A percentile compares a stretch with the other conserved stretches of the same genome.
Evolutionary conservation across 2,329 filamentous ascomycete genomes (phyloP).

Genomic region (Trichoderma semiorbis): DNA sequence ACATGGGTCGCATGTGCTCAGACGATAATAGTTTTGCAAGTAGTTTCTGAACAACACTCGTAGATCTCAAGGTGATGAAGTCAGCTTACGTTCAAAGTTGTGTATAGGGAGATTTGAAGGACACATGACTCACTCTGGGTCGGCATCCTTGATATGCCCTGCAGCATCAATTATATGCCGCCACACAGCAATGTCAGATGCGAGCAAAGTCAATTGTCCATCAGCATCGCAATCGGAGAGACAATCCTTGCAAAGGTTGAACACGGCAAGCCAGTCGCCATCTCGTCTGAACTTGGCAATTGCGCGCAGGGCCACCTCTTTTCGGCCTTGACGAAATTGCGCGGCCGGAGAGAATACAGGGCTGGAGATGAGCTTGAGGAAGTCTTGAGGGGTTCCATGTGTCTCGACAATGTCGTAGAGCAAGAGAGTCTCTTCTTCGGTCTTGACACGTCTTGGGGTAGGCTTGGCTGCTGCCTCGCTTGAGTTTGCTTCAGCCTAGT

Average conservation of each 20-base stretch:
- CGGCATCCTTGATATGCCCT: conserved; percentile 29
- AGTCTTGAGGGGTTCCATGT: conserved; percentile 42
- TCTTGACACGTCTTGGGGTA: conserved; percentile 35
- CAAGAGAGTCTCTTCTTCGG: conserved; percentile 50
- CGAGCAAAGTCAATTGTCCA: conserved; percentile 39
- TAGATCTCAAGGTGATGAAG: conserved; percentile 20
- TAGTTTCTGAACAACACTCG: conserved; percentile 28
- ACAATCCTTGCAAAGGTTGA: conserved; percentile 43
- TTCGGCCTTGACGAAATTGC: conserved; percentile 46
- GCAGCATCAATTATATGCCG: conserved; percentile 39
- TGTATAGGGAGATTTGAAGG: neutral
- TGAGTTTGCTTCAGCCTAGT: conserved; percentile 23
- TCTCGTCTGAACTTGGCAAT: conserved; percentile 37
- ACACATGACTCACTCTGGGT: conserved; percentile 32
- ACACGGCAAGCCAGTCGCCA: conserved; percentile 42
- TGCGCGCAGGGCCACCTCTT: conserved; percentile 44
- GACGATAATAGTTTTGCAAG: conserved; percentile 31
- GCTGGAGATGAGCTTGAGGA: conserved; percentile 38
- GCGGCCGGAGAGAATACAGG: conserved; percentile 40
- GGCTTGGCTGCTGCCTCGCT: conserved; percentile 22
- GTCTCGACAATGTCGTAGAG: conserved; percentile 46
- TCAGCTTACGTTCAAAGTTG: too few species aligned
- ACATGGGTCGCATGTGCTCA: conserved; percentile 35
- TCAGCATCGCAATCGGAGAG: conserved; percentile 38
- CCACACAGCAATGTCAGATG: conserved; percentile 45